Evolutionary conservation across 768 basidiomycete species (phyloP).

Genomic region (Trametes meyenii): DNA sequence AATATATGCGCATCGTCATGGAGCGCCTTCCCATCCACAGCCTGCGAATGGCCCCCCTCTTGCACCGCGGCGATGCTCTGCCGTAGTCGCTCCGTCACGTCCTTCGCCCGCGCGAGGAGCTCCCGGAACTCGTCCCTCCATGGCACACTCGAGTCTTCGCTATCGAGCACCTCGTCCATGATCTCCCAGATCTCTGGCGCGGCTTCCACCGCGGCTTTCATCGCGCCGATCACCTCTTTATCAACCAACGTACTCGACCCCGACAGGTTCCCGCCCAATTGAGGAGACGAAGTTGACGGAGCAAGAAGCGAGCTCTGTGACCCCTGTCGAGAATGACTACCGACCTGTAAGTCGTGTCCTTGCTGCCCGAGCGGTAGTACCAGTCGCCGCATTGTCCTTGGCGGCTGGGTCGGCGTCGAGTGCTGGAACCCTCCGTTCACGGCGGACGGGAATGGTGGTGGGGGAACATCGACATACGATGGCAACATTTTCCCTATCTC

Average conservation of each 20-base stretch:
- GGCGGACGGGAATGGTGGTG: conserved; percentile 47
- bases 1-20: conserved; percentile 81
- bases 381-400: conserved; percentile 31
- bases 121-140: conserved; percentile 49
- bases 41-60: conserved; percentile 47
- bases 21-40: conserved; percentile 59
- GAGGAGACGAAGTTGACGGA: conserved; percentile 45
- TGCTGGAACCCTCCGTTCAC: conserved; percentile 35
- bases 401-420: conserved; percentile 31
- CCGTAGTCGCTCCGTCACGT: conserved; percentile 63
- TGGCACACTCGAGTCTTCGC: conserved; percentile 44
- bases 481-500: conserved; percentile 83
- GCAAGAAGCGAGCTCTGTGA: conserved; percentile 47
- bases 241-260: conserved; percentile 70
- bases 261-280: conserved; percentile 49
- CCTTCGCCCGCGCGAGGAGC: conserved; percentile 61
- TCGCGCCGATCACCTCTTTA: conserved; percentile 76
- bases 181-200: conserved; percentile 84
- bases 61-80: conserved; percentile 61
- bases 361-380: conserved; percentile 21
- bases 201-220: conserved; percentile 76
- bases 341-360: conserved; percentile 32
- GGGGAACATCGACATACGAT: conserved; percentile 51
- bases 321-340: conserved; percentile 46
- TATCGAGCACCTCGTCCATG: conserved; percentile 68